Percentiles rank a stretch among this genome's conserved stretches.
Conservation (phyloP, 2,329 filamentous ascomycete genomes). For the Septoria linicola region DNA sequence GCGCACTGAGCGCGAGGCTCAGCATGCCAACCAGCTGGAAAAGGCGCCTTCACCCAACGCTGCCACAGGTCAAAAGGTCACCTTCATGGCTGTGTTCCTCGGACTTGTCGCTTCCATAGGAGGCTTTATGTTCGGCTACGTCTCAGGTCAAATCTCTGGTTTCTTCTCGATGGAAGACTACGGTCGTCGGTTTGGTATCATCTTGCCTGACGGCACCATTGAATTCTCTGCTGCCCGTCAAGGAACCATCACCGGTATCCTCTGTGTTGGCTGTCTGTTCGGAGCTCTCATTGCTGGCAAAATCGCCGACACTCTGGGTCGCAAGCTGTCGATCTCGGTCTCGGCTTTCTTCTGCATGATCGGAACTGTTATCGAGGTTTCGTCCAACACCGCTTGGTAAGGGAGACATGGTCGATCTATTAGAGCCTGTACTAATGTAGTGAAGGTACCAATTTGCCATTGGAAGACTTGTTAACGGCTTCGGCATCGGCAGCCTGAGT, state of each 20-base stretch:
- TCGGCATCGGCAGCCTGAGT: slow-evolving; percentile 47
- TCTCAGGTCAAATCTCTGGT: slow-evolving; percentile 60
- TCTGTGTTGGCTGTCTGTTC: slow-evolving; percentile 44
- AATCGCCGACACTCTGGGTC: slow-evolving; percentile 56
- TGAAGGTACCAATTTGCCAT: slow-evolving; percentile 45
- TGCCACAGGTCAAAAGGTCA: slow-evolving; percentile 32
- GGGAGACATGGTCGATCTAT: neutral
- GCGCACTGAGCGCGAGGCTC: slow-evolving; percentile 35
- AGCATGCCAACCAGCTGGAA: slow-evolving; percentile 35
- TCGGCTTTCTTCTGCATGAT: slow-evolving; percentile 46
- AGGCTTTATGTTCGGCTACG: slow-evolving; percentile 47
- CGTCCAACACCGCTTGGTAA: slow-evolving; percentile 41
- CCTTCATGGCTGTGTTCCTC: slow-evolving; percentile 51
- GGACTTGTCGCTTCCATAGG: slow-evolving; percentile 58
- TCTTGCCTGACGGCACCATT: slow-evolving; percentile 42
- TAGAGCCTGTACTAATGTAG: neutral
- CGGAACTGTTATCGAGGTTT: slow-evolving; percentile 47
- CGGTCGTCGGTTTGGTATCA: slow-evolving; percentile 55
- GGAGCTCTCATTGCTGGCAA: slow-evolving; percentile 45
- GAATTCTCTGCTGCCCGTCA: slow-evolving; percentile 38
- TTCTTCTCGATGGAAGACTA: slow-evolving; percentile 52
- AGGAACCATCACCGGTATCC: slow-evolving; percentile 47
- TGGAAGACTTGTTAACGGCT: slow-evolving; percentile 45
- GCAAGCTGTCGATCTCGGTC: slow-evolving; percentile 50
- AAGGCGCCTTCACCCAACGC: slow-evolving; percentile 29